Percentiles rank a stretch among this genome's conserved stretches.
phyloP scores from a whole-genome alignment of 2,329 filamentous ascomycete species.

The Apiospora sp. region DNA sequence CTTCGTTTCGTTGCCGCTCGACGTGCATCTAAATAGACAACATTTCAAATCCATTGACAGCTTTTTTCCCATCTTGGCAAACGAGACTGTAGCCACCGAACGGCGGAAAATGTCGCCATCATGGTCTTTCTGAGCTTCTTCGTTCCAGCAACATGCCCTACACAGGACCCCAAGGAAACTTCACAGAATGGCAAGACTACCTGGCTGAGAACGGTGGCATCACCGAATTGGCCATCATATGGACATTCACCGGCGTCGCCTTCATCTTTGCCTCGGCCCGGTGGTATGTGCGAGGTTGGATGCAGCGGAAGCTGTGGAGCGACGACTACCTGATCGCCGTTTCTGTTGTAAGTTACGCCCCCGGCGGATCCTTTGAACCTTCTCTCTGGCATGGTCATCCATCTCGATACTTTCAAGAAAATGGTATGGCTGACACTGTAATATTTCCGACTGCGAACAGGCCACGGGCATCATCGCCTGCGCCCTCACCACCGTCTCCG shows the following conservation, averaged over 20 bases:
- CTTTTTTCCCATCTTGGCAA: not conserved
- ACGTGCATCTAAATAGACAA: too few species aligned
- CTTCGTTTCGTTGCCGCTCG: not conserved
- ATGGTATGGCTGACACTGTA: not conserved
- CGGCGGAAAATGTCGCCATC: not conserved
- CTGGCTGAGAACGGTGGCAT: constrained; percentile 35
- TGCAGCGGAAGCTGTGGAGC: constrained; percentile 42
- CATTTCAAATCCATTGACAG: not conserved
- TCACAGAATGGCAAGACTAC: constrained; percentile 3
- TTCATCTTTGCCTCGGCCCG: constrained; percentile 40
- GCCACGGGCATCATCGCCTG: not conserved
- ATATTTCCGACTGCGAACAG: not conserved
- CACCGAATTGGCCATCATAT: constrained; percentile 42
- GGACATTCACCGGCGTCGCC: constrained; percentile 41
- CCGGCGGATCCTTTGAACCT: not conserved
- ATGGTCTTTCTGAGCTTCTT: not conserved
- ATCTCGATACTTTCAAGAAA: not conserved
- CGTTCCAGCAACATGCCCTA: not conserved
- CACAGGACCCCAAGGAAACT: not conserved
- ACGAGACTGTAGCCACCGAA: not conserved
- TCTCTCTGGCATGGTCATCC: not conserved
- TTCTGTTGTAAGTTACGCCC: constrained; percentile 40
- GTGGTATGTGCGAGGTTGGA: constrained; percentile 40
- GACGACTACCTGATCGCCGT: constrained; percentile 49
- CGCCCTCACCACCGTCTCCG: not conserved